phyloP scores from a whole-genome alignment of 2,329 filamentous ascomycete genomes.

The Phyllosticta ampelicida region DNA sequence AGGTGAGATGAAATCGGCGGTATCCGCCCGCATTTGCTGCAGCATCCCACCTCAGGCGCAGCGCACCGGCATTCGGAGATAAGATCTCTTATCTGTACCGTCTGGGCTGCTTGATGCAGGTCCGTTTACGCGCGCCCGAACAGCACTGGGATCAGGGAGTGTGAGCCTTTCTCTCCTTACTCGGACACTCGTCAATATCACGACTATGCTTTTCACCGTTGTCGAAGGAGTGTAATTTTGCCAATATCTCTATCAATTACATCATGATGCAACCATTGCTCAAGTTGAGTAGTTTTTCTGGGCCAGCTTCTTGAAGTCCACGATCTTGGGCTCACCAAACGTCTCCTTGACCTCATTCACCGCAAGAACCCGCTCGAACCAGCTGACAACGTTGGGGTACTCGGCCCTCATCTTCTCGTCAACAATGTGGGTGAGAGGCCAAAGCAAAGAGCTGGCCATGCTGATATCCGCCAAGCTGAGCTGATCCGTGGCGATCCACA shows the following conservation, averaged over 20 bases:
- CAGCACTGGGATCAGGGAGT: background rate
- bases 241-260: background rate
- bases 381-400: slow-evolving; percentile 14
- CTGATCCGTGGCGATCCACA: slow-evolving; percentile 14
- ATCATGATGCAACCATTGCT: background rate
- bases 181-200: background rate
- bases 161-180: background rate
- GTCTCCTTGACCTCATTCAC: slow-evolving; percentile 13
- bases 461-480: slow-evolving; percentile 18
- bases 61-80: background rate
- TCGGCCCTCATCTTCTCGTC: slow-evolving; percentile 13
- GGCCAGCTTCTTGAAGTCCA: background rate
- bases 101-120: background rate
- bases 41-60: background rate
- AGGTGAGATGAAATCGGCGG: background rate
- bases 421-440: slow-evolving; percentile 15
- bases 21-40: background rate
- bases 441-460: slow-evolving; percentile 14
- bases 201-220: background rate
- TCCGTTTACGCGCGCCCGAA: background rate
- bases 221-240: background rate
- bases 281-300: background rate
- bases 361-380: slow-evolving; percentile 16
- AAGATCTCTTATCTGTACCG: background rate
- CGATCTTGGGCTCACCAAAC: slow-evolving; percentile 10